These are phyloP conservation scores for Prunus campanulata DNA, from an alignment of 306 rosid species.

Conservation along the genomic window DNA sequence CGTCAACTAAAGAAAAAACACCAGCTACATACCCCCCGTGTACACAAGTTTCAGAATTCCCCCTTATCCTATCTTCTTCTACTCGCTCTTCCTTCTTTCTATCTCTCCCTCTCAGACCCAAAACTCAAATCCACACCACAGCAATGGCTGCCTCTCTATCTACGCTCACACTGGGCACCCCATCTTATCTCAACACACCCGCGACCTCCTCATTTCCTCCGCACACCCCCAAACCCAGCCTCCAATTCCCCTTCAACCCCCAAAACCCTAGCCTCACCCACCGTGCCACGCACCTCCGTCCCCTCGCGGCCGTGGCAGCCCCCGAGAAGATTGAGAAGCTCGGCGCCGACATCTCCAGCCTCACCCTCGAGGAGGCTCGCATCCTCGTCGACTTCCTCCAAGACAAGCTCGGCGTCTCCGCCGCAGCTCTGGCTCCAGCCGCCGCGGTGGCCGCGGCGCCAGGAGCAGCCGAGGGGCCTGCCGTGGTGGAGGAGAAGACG, in stretches of 20 bases:
- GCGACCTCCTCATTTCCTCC: slow-evolving; percentile 29
- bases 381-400: slow-evolving; percentile 83
- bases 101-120: not conserved
- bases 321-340: slow-evolving; percentile 64
- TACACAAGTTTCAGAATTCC: not conserved
- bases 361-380: slow-evolving; percentile 81
- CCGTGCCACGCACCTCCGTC: slow-evolving; percentile 55
- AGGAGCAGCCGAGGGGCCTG: slow-evolving; percentile 29
- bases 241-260: slow-evolving; percentile 40
- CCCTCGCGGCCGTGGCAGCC: slow-evolving; percentile 57
- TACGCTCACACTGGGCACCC: slow-evolving; percentile 42
- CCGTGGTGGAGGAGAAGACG: slow-evolving; percentile 71
- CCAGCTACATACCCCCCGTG: not conserved
- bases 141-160: slow-evolving; percentile 63
- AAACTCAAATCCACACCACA: not conserved
- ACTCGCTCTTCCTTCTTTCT: not conserved
- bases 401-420: slow-evolving; percentile 90
- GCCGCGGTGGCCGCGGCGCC: slow-evolving; percentile 46
- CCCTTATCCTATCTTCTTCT: slow-evolving; percentile 39
- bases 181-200: slow-evolving; percentile 36
- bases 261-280: slow-evolving; percentile 29
- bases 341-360: slow-evolving; percentile 59
- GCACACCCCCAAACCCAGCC: slow-evolving; percentile 33
- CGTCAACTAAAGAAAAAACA: slow-evolving; percentile 1
- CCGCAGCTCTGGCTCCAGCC: slow-evolving; percentile 77